phyloP scores from a whole-genome alignment of 2,329 filamentous ascomycete species.

The Fusarium sterilihyphosum region DNA sequence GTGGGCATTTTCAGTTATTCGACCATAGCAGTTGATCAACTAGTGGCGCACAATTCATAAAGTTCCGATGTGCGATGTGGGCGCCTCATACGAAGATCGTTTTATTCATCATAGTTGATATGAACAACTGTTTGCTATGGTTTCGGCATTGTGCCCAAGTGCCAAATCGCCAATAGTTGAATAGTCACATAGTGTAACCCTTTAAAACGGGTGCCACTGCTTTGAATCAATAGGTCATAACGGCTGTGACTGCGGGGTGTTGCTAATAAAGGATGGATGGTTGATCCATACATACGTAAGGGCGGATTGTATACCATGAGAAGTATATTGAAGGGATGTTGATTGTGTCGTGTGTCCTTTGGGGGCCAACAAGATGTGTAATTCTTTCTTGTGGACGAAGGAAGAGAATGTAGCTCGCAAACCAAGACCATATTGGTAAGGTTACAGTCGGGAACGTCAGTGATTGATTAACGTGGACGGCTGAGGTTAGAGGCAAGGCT shows the following conservation, averaged over 20 bases:
- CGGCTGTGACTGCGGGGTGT: not conserved
- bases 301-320: not conserved
- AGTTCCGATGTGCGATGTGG: not conserved
- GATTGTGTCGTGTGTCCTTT: not conserved
- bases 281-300: not conserved
- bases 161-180: not conserved
- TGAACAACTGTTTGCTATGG: not conserved
- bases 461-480: not conserved
- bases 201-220: not conserved
- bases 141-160: not conserved
- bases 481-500: constrained; percentile 14
- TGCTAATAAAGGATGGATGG: not conserved
- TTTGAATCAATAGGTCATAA: constrained; percentile 1
- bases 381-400: not conserved
- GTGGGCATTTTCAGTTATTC: not conserved
- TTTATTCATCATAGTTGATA: not conserved
- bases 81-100: not conserved
- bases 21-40: not conserved
- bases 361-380: not conserved
- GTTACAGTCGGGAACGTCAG: not conserved
- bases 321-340: not conserved
- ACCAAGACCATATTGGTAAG: constrained; percentile 1
- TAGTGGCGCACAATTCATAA: not conserved
- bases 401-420: constrained; percentile 1
- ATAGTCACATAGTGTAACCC: not conserved